Evolutionary conservation across 768 basidiomycete genomes (phyloP).

Genomic region (Rubroboletus pulcherrimus): DNA sequence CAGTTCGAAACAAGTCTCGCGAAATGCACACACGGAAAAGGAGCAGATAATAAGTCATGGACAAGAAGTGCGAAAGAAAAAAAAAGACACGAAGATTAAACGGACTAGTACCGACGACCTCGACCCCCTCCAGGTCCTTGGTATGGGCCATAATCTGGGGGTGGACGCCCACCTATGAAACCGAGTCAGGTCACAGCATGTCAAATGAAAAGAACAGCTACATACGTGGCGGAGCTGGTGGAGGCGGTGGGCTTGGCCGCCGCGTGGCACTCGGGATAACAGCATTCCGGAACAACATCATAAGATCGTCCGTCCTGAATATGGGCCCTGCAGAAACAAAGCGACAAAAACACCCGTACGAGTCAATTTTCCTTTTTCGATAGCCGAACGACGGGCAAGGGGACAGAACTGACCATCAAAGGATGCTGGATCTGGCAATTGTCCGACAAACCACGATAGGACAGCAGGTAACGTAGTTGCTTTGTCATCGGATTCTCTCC

Average conservation of each 20-base stretch:
- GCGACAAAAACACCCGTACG: conserved; percentile 3
- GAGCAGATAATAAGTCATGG: conserved; percentile 13
- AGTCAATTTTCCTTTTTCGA: conserved; percentile 11
- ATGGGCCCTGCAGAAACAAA: conserved; percentile 61
- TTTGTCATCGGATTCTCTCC: conserved; percentile 45
- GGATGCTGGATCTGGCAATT: conserved; percentile 62
- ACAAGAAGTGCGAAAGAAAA: conserved; percentile 7
- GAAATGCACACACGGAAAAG: conserved; percentile 3
- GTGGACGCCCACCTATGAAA: conserved; percentile 59
- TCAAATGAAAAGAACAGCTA: background rate
- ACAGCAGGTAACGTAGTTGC: conserved; percentile 49
- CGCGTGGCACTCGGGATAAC: conserved; percentile 63
- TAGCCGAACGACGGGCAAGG: conserved; percentile 6
- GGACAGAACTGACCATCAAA: conserved; percentile 72
- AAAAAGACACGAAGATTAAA: background rate
- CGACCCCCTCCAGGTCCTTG: conserved; percentile 61
- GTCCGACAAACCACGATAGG: conserved; percentile 80
- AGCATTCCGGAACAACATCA: conserved; percentile 79
- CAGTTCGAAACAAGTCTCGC: background rate
- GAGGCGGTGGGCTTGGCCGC: conserved; percentile 56
- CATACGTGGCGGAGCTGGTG: conserved; percentile 45
- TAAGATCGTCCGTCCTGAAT: conserved; percentile 86
- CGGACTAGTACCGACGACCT: conserved; percentile 38
- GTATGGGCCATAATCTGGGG: conserved; percentile 85
- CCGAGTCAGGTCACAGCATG: conserved; percentile 3